Conservation (phyloP, 208 protist species). For the Wallacemonas sp. region DNA sequence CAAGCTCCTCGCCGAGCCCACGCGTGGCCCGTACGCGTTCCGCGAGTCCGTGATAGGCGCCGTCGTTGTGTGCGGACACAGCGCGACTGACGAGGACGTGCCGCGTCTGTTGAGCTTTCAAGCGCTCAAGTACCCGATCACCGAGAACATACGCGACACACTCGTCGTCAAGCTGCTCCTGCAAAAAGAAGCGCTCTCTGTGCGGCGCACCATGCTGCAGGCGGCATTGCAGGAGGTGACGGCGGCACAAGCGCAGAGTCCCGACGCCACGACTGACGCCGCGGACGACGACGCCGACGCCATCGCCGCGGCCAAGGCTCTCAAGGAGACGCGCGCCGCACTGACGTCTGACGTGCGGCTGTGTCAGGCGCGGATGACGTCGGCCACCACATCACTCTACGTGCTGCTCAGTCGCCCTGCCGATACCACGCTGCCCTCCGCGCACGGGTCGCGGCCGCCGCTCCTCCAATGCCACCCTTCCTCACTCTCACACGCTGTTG, state of each 20-base stretch:
- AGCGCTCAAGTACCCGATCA: slow-evolving; percentile 29
- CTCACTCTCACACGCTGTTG: slow-evolving; percentile 5
- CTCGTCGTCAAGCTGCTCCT: slow-evolving; percentile 41
- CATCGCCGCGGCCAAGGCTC: not conserved
- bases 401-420: not conserved
- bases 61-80: slow-evolving; percentile 31
- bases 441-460: not conserved
- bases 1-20: slow-evolving; percentile 37
- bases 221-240: not conserved
- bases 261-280: not conserved
- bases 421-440: not conserved
- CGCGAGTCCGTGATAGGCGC: slow-evolving; percentile 39
- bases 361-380: slow-evolving; percentile 1
- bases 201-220: not conserved
- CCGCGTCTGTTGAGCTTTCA: slow-evolving; percentile 48
- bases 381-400: slow-evolving; percentile 3
- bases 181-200: slow-evolving; percentile 9
- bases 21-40: slow-evolving; percentile 24
- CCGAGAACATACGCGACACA: slow-evolving; percentile 40
- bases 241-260: not conserved
- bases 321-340: not conserved
- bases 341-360: no score
- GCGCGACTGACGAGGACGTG: slow-evolving; percentile 22
- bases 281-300: not conserved
- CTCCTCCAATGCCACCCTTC: slow-evolving; percentile 3